Evolutionary conservation across 2,329 filamentous ascomycete species (phyloP).

Genomic region (Claviceps sp.): DNA sequence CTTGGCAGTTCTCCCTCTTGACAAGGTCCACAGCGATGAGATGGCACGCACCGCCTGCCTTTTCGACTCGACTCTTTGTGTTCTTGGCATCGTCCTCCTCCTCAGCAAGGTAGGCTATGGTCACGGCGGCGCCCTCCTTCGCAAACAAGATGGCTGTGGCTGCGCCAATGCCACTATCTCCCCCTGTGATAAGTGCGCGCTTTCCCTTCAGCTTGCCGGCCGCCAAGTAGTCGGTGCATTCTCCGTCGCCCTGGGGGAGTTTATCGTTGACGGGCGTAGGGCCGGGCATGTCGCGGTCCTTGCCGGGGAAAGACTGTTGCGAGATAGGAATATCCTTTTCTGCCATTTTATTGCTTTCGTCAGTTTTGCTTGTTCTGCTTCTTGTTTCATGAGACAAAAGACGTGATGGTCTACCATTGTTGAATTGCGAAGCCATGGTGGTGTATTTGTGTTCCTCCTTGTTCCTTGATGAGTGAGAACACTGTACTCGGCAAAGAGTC

Average conservation of each 20-base stretch:
- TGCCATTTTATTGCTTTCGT: background rate
- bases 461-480: background rate
- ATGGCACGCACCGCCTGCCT: slow-evolving; percentile 51
- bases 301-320: slow-evolving; percentile 11
- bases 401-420: background rate
- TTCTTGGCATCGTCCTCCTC: slow-evolving; percentile 66
- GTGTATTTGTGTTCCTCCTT: background rate
- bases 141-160: slow-evolving; percentile 65
- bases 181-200: slow-evolving; percentile 68
- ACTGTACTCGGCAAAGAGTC: background rate
- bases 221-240: slow-evolving; percentile 47
- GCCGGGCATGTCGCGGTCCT: slow-evolving; percentile 10
- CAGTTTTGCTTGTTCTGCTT: background rate
- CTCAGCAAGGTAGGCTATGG: slow-evolving; percentile 61
- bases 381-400: background rate
- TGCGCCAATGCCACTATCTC: slow-evolving; percentile 29
- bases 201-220: slow-evolving; percentile 64
- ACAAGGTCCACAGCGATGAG: slow-evolving; percentile 52
- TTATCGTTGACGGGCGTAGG: slow-evolving; percentile 6
- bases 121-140: slow-evolving; percentile 63
- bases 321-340: slow-evolving; percentile 38
- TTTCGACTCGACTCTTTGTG: slow-evolving; percentile 57
- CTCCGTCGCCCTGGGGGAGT: slow-evolving; percentile 32
- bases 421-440: background rate
- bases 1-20: slow-evolving; percentile 53